phyloP scores from a whole-genome alignment of 2,329 filamentous ascomycete species.

The Diaporthe ampelina region DNA sequence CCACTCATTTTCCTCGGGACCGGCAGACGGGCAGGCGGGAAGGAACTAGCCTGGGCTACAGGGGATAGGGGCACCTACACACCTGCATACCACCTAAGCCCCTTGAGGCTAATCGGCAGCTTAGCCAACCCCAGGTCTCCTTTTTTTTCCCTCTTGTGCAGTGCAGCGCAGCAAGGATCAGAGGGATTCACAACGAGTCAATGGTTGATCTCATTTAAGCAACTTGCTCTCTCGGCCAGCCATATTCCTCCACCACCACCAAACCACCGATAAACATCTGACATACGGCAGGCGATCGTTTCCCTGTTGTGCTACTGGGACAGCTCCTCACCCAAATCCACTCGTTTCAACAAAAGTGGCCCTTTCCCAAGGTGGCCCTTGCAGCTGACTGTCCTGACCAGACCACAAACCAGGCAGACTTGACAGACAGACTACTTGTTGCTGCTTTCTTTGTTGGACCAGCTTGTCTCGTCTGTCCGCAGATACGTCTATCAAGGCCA shows the following conservation, averaged over 20 bases:
- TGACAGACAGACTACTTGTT: not conserved
- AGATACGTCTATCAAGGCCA: no score
- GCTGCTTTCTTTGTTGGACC: slow-evolving; percentile 1
- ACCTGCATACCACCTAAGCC: no score
- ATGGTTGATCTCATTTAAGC: not conserved
- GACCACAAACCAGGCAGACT: no score
- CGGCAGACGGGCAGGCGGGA: not conserved
- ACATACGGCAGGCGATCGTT: slow-evolving; percentile 1
- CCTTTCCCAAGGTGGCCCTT: not conserved
- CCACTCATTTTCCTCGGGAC: not conserved
- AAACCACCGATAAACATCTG: not conserved
- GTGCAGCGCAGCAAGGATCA: no score
- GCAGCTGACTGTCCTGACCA: no score
- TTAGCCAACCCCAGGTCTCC: no score
- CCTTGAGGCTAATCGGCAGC: not conserved
- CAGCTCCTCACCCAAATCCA: slow-evolving; percentile 7
- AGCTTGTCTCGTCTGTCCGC: not conserved
- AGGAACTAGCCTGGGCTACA: not conserved
- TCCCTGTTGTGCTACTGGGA: slow-evolving; percentile 9
- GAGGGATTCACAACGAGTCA: not conserved
- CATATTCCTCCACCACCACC: not conserved
- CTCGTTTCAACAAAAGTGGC: slow-evolving; percentile 32
- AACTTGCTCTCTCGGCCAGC: not conserved
- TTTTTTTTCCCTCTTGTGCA: no score
- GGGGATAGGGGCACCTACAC: no score